Conservation (phyloP, 2,329 filamentous ascomycete species). For the Aspergillus awamori region DNA sequence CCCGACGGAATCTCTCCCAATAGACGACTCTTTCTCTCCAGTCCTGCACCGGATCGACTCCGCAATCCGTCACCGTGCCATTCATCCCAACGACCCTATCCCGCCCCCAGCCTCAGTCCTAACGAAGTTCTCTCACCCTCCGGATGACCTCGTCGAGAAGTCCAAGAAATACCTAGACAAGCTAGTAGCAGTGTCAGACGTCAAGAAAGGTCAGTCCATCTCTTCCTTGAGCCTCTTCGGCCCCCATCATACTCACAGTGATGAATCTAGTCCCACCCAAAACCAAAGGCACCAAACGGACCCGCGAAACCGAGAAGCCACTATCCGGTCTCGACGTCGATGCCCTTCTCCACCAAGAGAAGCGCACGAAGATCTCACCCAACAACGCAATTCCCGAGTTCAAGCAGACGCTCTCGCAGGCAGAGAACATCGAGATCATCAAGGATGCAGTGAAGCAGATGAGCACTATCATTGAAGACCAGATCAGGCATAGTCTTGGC, state of each 20-base stretch:
- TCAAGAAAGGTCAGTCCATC: constrained; percentile 71
- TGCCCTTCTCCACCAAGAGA: constrained; percentile 69
- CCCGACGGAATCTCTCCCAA: constrained; percentile 68
- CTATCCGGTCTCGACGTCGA: constrained; percentile 89
- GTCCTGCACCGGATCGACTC: constrained; percentile 86
- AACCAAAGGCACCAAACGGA: constrained; percentile 69
- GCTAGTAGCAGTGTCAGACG: constrained; percentile 70
- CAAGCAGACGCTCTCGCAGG: constrained; percentile 71
- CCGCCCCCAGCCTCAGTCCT: constrained; percentile 66
- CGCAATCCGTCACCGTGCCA: constrained; percentile 79
- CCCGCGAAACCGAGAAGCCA: constrained; percentile 73
- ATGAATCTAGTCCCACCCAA: constrained; percentile 71
- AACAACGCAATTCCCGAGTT: constrained; percentile 88
- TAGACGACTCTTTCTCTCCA: constrained; percentile 83
- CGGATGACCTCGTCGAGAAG: constrained; percentile 64
- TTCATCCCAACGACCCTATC: constrained; percentile 68
- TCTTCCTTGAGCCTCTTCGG: not conserved
- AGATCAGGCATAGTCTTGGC: constrained; percentile 73
- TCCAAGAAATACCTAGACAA: constrained; percentile 62
- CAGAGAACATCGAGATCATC: constrained; percentile 64
- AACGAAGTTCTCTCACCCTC: constrained; percentile 72
- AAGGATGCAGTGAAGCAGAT: constrained; percentile 74
- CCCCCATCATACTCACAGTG: constrained; percentile 25
- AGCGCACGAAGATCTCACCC: constrained; percentile 57
- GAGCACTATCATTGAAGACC: constrained; percentile 67